Percentiles rank a stretch among this genome's conserved stretches.
Evolutionary conservation across 129 eudicot species (phyloP).

Genomic region (Escallonia herrerae): DNA sequence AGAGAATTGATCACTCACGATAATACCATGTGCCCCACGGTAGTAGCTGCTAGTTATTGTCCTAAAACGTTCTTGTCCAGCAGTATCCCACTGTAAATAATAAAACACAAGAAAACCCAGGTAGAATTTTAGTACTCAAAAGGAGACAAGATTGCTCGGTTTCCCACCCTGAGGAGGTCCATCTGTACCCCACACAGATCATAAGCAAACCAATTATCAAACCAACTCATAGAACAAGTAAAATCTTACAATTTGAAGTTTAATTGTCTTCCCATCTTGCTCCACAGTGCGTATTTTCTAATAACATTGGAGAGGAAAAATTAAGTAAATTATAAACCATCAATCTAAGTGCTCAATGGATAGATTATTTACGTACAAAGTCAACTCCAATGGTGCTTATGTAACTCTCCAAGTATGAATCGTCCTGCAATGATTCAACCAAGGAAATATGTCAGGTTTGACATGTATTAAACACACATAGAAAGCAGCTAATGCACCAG

Average conservation of each 20-base stretch:
- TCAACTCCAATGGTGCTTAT: constrained; percentile 58
- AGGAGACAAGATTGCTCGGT: not conserved
- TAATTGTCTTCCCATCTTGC: constrained; percentile 59
- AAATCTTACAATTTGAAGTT: constrained; percentile 51
- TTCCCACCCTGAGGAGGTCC: not conserved
- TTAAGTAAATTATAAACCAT: not conserved
- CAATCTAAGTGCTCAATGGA: not conserved
- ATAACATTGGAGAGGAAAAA: not conserved
- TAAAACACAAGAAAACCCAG: not conserved
- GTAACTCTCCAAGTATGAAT: constrained; percentile 50
- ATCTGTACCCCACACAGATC: not conserved
- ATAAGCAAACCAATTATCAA: not conserved
- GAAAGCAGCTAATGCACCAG: not conserved
- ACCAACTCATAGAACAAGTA: not conserved
- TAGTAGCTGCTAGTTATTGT: constrained; percentile 90
- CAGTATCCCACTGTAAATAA: constrained; percentile 76
- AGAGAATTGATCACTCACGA: constrained; percentile 41
- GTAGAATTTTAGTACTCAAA: not conserved
- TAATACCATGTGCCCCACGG: constrained; percentile 94
- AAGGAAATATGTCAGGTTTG: not conserved
- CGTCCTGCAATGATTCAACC: constrained; percentile 25
- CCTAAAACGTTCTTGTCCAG: constrained; percentile 94
- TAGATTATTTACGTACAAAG: constrained; percentile 30
- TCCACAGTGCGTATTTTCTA: constrained; percentile 68
- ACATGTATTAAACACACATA: not conserved